These are phyloP conservation scores for Aspergillus sergii DNA, from an alignment of 2,329 filamentous ascomycete species.

Conservation along the genomic window DNA sequence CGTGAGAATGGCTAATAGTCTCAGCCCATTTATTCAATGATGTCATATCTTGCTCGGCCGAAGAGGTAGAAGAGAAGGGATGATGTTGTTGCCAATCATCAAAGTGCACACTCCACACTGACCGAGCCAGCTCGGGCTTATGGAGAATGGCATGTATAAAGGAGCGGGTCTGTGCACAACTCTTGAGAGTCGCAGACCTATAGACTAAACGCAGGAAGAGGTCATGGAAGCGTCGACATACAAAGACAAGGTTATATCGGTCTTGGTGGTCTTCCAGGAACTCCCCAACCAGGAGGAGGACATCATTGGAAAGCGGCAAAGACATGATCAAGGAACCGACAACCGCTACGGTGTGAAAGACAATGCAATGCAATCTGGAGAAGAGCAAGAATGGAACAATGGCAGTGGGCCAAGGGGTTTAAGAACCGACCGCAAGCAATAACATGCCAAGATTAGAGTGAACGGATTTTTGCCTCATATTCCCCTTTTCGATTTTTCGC, in stretches of 20 bases:
- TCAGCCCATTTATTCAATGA: constrained; percentile 12
- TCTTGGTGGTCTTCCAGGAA: constrained; percentile 27
- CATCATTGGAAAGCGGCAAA: constrained; percentile 29
- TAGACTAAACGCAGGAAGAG: constrained; percentile 31
- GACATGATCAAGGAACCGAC: constrained; percentile 22
- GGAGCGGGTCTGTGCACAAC: constrained; percentile 20
- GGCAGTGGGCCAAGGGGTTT: background rate
- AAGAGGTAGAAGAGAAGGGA: background rate
- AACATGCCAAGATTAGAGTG: background rate
- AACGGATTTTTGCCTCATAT: constrained; percentile 1
- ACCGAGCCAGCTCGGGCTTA: constrained; percentile 26
- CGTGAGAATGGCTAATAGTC: constrained; percentile 18
- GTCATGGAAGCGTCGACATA: constrained; percentile 29
- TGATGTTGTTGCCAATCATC: constrained; percentile 22
- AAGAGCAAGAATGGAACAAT: background rate
- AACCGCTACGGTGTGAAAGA: constrained; percentile 1
- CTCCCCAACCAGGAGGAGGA: constrained; percentile 33
- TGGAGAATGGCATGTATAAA: constrained; percentile 25
- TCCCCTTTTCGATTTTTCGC: background rate
- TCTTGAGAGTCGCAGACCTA: constrained; percentile 19
- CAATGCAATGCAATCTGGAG: constrained; percentile 6
- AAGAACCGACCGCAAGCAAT: constrained; percentile 4
- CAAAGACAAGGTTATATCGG: constrained; percentile 30
- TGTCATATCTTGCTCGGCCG: constrained; percentile 10
- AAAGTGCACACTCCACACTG: constrained; percentile 27